Evolutionary conservation across 2,329 filamentous ascomycete genomes (phyloP).

Genomic region (Colletotrichum tropicicola): DNA sequence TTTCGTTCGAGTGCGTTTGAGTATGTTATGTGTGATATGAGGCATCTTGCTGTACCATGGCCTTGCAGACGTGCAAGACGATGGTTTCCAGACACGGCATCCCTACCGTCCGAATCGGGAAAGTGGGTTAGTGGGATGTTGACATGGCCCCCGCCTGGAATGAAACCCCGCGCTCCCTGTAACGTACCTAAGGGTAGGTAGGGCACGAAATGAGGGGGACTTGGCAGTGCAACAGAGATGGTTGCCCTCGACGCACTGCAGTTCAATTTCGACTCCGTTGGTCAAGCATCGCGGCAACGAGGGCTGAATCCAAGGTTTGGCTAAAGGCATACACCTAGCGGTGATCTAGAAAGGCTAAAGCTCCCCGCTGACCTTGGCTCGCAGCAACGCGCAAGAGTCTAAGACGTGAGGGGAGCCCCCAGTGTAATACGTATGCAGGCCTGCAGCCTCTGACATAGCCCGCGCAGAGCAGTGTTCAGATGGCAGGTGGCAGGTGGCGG

Average conservation of each 20-base stretch:
- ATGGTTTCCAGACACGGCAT: no score
- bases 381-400: neutral
- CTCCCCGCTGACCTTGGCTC: constrained; percentile 9
- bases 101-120: neutral
- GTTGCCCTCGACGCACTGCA: no score
- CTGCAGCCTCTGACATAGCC: constrained; percentile 5
- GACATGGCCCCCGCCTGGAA: neutral
- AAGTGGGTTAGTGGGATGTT: neutral
- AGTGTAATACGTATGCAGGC: neutral
- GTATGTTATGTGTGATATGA: no score
- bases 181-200: no score
- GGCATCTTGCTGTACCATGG: neutral
- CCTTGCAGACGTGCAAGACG: no score
- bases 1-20: neutral
- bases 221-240: no score
- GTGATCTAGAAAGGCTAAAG: constrained; percentile 12
- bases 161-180: neutral
- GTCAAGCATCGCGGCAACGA: no score
- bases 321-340: constrained; percentile 13
- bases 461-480: constrained; percentile 13
- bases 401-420: no score
- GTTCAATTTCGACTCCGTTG: no score
- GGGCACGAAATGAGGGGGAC: no score
- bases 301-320: neutral
- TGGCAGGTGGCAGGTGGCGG: constrained; percentile 23